Base-by-base conservation (phyloP, 768 basidiomycete species). In the Leccinum arenicola region DNA sequence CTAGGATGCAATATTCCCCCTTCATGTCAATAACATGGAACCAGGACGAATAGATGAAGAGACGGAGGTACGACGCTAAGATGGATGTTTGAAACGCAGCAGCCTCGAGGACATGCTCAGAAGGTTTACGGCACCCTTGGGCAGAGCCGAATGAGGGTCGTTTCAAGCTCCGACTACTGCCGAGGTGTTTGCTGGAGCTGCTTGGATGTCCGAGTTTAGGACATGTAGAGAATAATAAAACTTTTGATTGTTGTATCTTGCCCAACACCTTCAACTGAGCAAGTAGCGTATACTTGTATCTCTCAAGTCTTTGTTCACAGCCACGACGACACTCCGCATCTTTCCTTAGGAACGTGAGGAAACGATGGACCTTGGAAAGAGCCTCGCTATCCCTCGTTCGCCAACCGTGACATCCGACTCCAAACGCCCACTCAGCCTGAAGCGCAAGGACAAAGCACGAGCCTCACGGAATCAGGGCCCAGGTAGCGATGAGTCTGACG, bases 1-100 rank as follows among this genome's bases (percentile, higher is more conserved):
- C 73, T 57, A 86, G 84, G 48, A 93, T 82, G 72, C 88, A 92
- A 60, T 89, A 64, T 81, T 91, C 89, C 31, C 91, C 91, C 59
- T 81, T 86, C 84, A 92, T 84, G 54, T 55, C 49, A 55, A 64
- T 62, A 59, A 57, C 64, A 63, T 60, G 57, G 58, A 70, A 59
- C 59, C 64, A 60, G 58, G 59, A 56, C 51, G 48, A 55, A 61
- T 40, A 65, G 64, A 60, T 56, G 50, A 55, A 57, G 56, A 59
- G 63, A 59, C 64, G 43, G 63, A 59, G 61, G 56, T 69, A 45
- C 40, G 54, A 50, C 36, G 40, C 61, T 52, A 45, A 51, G 50
- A 52, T 38, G 54, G 60, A 60, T 57, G 69, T 65, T 64, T 64
- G 64, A 58, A 66, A 60, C 52, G 64, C 59, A 53, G 60, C 17